Evolutionary conservation across 1,284 basidiomycete genomes (phyloP), one percentile per base, ranked within the genome.

Genomic region (Tausonia pullulans): DNA sequence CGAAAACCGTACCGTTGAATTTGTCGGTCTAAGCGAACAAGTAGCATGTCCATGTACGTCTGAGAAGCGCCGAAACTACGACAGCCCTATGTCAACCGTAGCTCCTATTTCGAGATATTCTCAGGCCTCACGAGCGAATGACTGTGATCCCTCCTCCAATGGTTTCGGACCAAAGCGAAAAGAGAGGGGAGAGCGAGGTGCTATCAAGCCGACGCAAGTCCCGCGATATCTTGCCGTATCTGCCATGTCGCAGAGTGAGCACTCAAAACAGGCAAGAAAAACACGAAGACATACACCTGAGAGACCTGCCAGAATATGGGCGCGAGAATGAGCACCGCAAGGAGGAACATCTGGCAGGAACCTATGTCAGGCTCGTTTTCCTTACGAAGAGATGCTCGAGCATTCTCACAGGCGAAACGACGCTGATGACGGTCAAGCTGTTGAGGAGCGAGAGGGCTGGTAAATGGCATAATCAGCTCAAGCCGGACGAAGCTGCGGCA

Each of bases 401-500:
- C 6, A 39, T 8, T 5, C 56, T 14, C 9, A 49, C 52, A 5
- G 60, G 57, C 3, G 65, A 44, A 3, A 62, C 41, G 14, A 43
- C 43, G 44, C 40, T 11, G 7, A 64, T 13, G 3, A 64, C 44
- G 5, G 27, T 52, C 8, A 58, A 14, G 3, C 39, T 51, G 39
- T 50, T 43, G 6, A 44, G 13, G 16, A 55, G 6, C 3, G 53
- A 14, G 16, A 58, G 57, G 13, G 58, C 45, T 16, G n/a, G 27
- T 16, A 55, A n/a, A n/a, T 40, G 39, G 16, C 8, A 16, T 16
- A 10, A 55, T 16, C n/a, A 16, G 39, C n/a, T 55, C n/a, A 16
- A 16, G 39, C 39, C 43, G 63, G 55, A 61, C 61, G 51, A 58
- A 2, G 73, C 76, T n/a, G 78, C 80, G 70, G 84, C 84, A 3